These are phyloP conservation scores for Epichloe gansuensis DNA, from an alignment of 2,329 filamentous ascomycete genomes.

Conservation along the genomic window DNA sequence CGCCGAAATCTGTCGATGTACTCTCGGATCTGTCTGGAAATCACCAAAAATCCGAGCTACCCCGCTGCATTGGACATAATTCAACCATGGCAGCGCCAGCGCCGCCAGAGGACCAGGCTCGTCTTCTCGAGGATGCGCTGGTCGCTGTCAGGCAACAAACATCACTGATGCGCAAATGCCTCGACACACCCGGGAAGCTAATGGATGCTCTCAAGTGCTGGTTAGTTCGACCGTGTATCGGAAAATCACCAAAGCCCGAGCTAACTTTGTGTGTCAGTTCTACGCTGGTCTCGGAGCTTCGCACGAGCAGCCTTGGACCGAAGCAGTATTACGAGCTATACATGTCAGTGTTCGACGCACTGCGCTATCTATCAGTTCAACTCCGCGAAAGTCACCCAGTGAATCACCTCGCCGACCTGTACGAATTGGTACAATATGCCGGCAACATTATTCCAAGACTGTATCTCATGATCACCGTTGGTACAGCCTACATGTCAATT, in stretches of 20 bases:
- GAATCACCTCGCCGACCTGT: constrained; percentile 94
- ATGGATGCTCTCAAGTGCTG: constrained; percentile 99
- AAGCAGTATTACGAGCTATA: constrained; percentile 99
- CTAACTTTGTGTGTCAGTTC: constrained; percentile 46
- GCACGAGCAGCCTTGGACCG: constrained; percentile 91
- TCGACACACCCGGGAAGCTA: constrained; percentile 93
- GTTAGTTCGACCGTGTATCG: constrained; percentile 39
- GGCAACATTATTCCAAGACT: constrained; percentile 94
- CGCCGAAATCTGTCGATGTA: constrained; percentile 11
- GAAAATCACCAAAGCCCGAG: not conserved
- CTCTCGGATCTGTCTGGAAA: constrained; percentile 11
- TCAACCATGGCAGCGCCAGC: constrained; percentile 39
- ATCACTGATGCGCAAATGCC: constrained; percentile 89
- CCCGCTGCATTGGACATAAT: constrained; percentile 15
- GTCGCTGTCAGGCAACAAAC: constrained; percentile 95
- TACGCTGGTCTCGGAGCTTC: constrained; percentile 93
- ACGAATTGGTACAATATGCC: constrained; percentile 95
- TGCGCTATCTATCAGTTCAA: constrained; percentile 92
- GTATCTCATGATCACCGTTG: constrained; percentile 98
- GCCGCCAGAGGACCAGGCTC: constrained; percentile 67
- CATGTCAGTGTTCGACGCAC: constrained; percentile 96
- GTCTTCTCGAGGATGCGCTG: constrained; percentile 93
- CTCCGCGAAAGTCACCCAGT: constrained; percentile 94
- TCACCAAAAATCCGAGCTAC: constrained; percentile 15
- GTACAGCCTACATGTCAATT: constrained; percentile 97